Evolutionary conservation across 139 green algal species (phyloP), one percentile per base, ranked within the genome.

Genomic region (Edaphochlamys debaryana): DNA sequence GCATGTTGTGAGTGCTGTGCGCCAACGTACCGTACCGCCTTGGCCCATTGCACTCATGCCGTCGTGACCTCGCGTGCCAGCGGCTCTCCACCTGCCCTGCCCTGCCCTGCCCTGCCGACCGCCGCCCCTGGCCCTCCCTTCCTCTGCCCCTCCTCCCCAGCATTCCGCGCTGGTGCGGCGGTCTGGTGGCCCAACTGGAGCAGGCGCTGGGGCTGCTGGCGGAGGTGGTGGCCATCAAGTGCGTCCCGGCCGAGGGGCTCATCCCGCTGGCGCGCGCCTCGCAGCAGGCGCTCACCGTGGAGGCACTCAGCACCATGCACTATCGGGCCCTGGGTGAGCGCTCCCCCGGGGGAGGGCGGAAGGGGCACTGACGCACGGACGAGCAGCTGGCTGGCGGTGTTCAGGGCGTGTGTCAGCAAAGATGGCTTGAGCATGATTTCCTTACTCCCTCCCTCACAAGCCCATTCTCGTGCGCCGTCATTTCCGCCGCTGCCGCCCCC

Each of bases 241-340:
- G 85, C 32, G n/a, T 94, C 23, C 85, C 88, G 34, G 80, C 84
- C 5, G 63, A 71, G 67, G 34, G 67, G n/a, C 64, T 95, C 70
- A 58, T 93, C 48, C 91, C 93, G 29, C 86, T 98, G 73, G 86
- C 93, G 60, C 88, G 92, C 41, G 69, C 87, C 27, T 69, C 78
- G 38, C 64, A 90, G 9, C 79, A 87, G n/a, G 72, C 82, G 34
- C 81, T 96, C 37, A 88, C 87, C 25, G 89, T 95, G 38, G 78
- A 93, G 30, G 75, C 63, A 38, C 63, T 95, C 56, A 67, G 78
- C 19, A 63, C 92, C 66, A 87, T 97, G 60, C 91, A 95, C 41
- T 79, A 90, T 30, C 89, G 94, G 41, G 88, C 91, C 1, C 50
- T 89, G 41, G 82, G 90, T 95, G 63, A 84, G 87, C 22, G n/a